Conservation (phyloP, 257 asterid species). For the Phtheirospermum japonicum region DNA sequence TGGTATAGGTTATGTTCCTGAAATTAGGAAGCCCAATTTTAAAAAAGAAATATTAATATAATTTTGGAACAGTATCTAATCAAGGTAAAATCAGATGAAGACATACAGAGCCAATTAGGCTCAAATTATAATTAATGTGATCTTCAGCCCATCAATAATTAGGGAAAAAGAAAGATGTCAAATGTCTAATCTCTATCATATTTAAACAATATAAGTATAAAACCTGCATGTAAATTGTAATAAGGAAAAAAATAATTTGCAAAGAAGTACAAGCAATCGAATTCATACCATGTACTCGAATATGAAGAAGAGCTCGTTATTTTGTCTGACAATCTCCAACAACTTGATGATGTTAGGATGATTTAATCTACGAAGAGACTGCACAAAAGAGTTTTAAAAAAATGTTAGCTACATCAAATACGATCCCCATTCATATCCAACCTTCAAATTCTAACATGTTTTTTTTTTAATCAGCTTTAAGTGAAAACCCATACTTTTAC, state of each 20-base stretch:
- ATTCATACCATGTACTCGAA: conserved; percentile 95
- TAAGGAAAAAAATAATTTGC: too few relatives aligned
- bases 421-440: conserved; percentile 2
- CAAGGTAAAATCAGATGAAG: conserved; percentile 7
- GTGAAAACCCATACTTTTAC: conserved; percentile 56
- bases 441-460: conserved; percentile 14
- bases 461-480: conserved; percentile 23
- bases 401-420: conserved; percentile 24
- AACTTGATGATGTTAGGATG: conserved; percentile 88
- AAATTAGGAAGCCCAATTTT: conserved; percentile 24
- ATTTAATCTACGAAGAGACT: conserved; percentile 80
- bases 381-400: conserved; percentile 32
- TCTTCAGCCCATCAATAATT: too few relatives aligned
- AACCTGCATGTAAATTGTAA: neutral
- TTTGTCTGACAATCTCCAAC: conserved; percentile 89
- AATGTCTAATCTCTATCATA: neutral
- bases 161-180: neutral
- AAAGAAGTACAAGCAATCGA: too few relatives aligned
- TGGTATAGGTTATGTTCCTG: conserved; percentile 91
- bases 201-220: neutral
- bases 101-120: conserved; percentile 2
- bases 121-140: conserved; percentile 10
- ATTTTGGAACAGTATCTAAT: neutral
- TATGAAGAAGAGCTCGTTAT: conserved; percentile 89
- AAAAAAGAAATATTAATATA: neutral